Conservation (phyloP, 2,329 filamentous ascomycete genomes). For the Aspergillus melleus region DNA sequence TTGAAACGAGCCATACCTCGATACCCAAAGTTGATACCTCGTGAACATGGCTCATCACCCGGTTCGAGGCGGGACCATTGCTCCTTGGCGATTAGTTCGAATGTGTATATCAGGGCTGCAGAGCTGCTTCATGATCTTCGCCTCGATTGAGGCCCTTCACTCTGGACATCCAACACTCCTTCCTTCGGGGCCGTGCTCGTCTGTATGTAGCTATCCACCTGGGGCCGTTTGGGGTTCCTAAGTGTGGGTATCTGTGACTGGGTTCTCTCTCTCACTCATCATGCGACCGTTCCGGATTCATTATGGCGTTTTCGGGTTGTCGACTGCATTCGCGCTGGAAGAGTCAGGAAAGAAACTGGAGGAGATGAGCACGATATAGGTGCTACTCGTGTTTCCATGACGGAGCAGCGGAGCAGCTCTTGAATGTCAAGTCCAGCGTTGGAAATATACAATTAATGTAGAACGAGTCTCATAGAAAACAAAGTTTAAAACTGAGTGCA, state of each 20-base stretch:
- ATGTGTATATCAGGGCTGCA: no score
- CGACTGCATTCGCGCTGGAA: conserved; percentile 75
- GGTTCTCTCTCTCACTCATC: conserved; percentile 53
- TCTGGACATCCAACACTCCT: conserved; percentile 22
- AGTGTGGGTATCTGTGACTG: conserved; percentile 4
- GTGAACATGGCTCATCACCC: conserved; percentile 46
- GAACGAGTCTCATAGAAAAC: no score
- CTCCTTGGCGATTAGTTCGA: no score
- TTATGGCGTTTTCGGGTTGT: conserved; percentile 64
- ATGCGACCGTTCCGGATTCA: conserved; percentile 76
- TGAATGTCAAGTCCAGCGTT: no score
- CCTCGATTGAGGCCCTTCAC: conserved; percentile 51
- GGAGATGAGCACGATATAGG: conserved; percentile 73
- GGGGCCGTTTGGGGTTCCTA: no score
- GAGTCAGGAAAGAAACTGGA: conserved; percentile 68
- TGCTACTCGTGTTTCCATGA: conserved; percentile 59
- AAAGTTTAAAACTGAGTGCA: neutral
- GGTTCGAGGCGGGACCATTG: conserved; percentile 8
- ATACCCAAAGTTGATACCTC: no score
- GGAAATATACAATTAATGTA: no score
- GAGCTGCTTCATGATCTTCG: conserved; percentile 63
- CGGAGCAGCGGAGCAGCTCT: conserved; percentile 47
- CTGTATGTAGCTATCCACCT: no score
- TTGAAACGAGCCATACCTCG: no score
- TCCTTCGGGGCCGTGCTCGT: no score